Conservation (phyloP, 495 filamentous ascomycete genomes). For the Penicillium ucsense region DNA sequence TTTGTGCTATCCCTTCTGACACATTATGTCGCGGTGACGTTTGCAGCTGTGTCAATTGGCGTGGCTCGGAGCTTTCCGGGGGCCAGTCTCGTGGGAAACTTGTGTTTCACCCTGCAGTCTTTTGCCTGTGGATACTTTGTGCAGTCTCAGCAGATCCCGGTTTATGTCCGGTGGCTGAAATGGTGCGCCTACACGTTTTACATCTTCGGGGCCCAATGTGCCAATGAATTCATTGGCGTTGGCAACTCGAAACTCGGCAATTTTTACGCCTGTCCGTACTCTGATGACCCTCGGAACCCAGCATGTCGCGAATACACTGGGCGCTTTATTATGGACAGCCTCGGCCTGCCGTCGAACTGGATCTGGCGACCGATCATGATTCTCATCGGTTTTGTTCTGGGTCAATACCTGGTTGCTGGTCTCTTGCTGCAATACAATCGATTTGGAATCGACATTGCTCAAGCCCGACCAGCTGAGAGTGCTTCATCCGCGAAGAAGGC, state of each 20-base stretch:
- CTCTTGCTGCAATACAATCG: conserved; percentile 47
- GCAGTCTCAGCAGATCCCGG: conserved; percentile 57
- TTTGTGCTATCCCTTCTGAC: conserved; percentile 51
- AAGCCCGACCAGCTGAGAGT: conserved; percentile 41
- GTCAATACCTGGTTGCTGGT: conserved; percentile 46
- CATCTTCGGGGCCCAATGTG: conserved; percentile 52
- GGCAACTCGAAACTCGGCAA: conserved; percentile 24
- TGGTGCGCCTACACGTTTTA: conserved; percentile 52
- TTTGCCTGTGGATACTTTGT: conserved; percentile 66
- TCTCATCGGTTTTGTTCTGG: conserved; percentile 44
- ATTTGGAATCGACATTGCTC: conserved; percentile 51
- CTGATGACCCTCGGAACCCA: conserved; percentile 45
- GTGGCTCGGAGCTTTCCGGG: conserved; percentile 51
- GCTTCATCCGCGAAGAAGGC: conserved; percentile 54
- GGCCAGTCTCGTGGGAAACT: conserved; percentile 55
- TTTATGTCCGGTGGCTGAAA: conserved; percentile 66
- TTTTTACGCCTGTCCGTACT: conserved; percentile 60
- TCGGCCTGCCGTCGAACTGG: conserved; percentile 57
- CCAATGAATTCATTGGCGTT: conserved; percentile 57
- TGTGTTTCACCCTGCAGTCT: conserved; percentile 59
- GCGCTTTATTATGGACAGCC: conserved; percentile 50
- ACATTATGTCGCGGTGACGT: conserved; percentile 58
- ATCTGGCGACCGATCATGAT: conserved; percentile 52
- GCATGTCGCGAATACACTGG: conserved; percentile 59
- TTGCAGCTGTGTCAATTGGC: conserved; percentile 49